Evolutionary conservation across 2,329 filamentous ascomycete genomes (phyloP).

Genomic region (Neurospora crassa): DNA sequence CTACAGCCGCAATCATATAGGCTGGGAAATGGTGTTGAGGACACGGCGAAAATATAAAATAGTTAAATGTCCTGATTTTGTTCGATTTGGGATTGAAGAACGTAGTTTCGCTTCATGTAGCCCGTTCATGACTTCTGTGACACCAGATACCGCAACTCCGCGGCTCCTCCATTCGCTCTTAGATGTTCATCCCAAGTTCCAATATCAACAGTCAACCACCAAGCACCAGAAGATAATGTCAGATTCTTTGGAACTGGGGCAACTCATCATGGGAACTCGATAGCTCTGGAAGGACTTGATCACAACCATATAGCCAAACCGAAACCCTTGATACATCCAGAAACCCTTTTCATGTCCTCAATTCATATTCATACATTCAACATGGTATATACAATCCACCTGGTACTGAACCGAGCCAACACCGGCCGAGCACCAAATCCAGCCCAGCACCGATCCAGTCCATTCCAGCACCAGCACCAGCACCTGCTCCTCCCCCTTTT

Average conservation of each 20-base stretch:
- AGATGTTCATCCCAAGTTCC: background rate
- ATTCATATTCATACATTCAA: conserved; percentile 5
- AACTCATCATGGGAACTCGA: background rate
- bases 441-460: background rate
- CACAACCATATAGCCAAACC: background rate
- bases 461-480: conserved; percentile 3
- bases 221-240: background rate
- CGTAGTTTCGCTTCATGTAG: background rate
- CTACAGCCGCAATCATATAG: background rate
- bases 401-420: background rate
- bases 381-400: conserved; percentile 5
- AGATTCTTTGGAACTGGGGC: background rate
- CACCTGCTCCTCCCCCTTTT: background rate
- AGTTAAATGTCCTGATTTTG: background rate
- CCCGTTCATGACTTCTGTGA: background rate
- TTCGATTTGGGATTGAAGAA: background rate
- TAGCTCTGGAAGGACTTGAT: background rate
- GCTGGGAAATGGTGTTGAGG: background rate
- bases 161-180: background rate
- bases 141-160: background rate
- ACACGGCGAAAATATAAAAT: background rate
- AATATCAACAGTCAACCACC: background rate
- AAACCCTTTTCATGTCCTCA: background rate
- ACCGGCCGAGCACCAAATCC: background rate
- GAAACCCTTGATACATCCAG: background rate